Conservation (phyloP, 768 basidiomycete genomes). For the Wakefieldia striispora region DNA sequence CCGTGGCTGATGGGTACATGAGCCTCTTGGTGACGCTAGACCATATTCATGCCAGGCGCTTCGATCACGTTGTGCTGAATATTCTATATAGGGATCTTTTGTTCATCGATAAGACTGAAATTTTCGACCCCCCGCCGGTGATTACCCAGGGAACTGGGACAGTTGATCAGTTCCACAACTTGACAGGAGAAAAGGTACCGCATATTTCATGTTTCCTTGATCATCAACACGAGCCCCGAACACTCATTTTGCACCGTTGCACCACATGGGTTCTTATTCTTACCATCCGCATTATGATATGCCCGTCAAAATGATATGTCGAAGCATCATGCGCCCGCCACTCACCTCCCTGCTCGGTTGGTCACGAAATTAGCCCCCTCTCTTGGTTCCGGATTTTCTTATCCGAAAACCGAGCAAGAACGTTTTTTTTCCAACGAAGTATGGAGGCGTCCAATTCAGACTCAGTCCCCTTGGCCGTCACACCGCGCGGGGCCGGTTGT, state of each 20-base stretch:
- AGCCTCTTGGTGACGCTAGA: constrained; percentile 6
- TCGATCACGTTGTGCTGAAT: constrained; percentile 7
- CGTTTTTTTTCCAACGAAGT: background rate
- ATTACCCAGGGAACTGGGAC: background rate
- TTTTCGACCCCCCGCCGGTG: constrained; percentile 10
- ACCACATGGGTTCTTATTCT: background rate
- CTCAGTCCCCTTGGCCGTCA: no score
- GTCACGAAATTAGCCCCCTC: constrained; percentile 1
- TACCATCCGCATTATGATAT: background rate
- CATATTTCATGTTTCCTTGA: background rate
- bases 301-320: background rate
- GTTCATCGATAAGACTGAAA: constrained; percentile 22
- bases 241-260: constrained; percentile 17
- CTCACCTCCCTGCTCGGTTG: constrained; percentile 5
- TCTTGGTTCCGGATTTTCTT: no score
- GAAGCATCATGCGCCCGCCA: background rate
- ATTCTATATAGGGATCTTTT: constrained; percentile 2
- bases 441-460: constrained; percentile 1
- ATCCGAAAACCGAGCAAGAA: background rate
- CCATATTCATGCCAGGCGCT: constrained; percentile 4
- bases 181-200: constrained; percentile 7
- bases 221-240: constrained; percentile 3
- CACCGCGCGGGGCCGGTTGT: background rate
- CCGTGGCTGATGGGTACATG: constrained; percentile 11
- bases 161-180: constrained; percentile 1